phyloP scores from a whole-genome alignment of 306 rosid genomes.

The Boehmeria nivea region DNA sequence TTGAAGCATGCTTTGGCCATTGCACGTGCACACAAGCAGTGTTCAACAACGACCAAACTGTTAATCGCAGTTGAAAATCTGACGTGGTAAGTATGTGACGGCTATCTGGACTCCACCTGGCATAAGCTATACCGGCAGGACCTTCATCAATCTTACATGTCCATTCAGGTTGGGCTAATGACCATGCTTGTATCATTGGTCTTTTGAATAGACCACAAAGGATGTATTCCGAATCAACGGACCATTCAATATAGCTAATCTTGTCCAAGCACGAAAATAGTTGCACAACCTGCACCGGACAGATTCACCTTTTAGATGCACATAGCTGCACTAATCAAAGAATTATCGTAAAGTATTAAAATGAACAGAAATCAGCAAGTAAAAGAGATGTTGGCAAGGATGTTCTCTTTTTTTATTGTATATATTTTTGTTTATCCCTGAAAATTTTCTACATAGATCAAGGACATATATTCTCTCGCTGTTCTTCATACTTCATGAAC shows the following conservation, averaged over 20 bases:
- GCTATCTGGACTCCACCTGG: slow-evolving; percentile 99
- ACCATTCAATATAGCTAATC: slow-evolving; percentile 98
- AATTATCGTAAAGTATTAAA: neutral
- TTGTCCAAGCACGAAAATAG: slow-evolving; percentile 97
- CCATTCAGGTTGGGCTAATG: slow-evolving; percentile 94
- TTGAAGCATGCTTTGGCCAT: slow-evolving; percentile 92
- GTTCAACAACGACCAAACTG: slow-evolving; percentile 90
- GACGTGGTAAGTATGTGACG: slow-evolving; percentile 96
- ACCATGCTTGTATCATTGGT: slow-evolving; percentile 99
- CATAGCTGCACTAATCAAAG: slow-evolving; percentile 8
- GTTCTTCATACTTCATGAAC: too few species aligned
- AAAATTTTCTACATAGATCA: too few species aligned
- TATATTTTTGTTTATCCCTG: neutral
- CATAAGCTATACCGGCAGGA: slow-evolving; percentile 91
- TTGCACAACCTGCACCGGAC: slow-evolving; percentile 82
- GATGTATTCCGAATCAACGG: slow-evolving; percentile 92
- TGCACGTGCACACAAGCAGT: slow-evolving; percentile 95
- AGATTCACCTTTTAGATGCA: slow-evolving; percentile 16
- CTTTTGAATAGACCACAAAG: slow-evolving; percentile 91
- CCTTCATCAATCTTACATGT: slow-evolving; percentile 99
- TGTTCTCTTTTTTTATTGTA: too few species aligned
- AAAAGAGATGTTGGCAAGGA: too few species aligned
- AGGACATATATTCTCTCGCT: too few species aligned
- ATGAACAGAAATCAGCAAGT: neutral
- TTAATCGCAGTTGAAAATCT: slow-evolving; percentile 87